Evolutionary conservation across 2,329 filamentous ascomycete species (phyloP).

Genomic region (Verticillium longisporum): DNA sequence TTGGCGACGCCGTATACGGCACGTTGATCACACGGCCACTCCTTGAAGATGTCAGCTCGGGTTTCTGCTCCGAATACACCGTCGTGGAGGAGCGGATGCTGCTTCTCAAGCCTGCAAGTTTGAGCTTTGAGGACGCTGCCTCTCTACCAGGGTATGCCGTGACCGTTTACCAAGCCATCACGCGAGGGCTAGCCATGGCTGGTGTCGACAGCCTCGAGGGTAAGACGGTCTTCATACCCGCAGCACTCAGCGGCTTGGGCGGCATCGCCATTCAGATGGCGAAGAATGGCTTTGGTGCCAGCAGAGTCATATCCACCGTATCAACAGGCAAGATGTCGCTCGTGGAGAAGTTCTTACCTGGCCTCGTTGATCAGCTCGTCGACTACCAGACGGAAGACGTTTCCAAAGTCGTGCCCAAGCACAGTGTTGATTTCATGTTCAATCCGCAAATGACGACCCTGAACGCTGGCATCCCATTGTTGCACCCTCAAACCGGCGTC

Average conservation of each 20-base stretch:
- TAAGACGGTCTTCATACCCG: conserved; percentile 45
- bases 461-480: conserved; percentile 27
- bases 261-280: conserved; percentile 39
- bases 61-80: conserved; percentile 34
- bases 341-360: conserved; percentile 32
- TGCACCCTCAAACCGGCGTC: conserved; percentile 28
- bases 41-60: conserved; percentile 15
- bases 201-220: conserved; percentile 33
- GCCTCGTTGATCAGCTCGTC: conserved; percentile 40
- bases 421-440: conserved; percentile 41
- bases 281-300: conserved; percentile 40
- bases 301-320: conserved; percentile 41
- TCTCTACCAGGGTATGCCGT: conserved; percentile 26
- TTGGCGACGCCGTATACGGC: conserved; percentile 24
- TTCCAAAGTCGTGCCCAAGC: conserved; percentile 25
- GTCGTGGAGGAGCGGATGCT: conserved; percentile 26
- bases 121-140: conserved; percentile 28
- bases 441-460: conserved; percentile 38
- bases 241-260: conserved; percentile 41
- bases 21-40: conserved; percentile 28
- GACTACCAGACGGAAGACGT: conserved; percentile 39
- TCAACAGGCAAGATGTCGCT: conserved; percentile 43
- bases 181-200: conserved; percentile 27
- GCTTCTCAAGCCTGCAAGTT: conserved; percentile 20
- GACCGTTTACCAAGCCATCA: conserved; percentile 37